A percentile compares a stretch with the other conserved stretches of the same genome.
These are phyloP conservation scores for Paecilomyces formosus DNA, from an alignment of 2,329 filamentous ascomycete genomes.

Conservation along the genomic window DNA sequence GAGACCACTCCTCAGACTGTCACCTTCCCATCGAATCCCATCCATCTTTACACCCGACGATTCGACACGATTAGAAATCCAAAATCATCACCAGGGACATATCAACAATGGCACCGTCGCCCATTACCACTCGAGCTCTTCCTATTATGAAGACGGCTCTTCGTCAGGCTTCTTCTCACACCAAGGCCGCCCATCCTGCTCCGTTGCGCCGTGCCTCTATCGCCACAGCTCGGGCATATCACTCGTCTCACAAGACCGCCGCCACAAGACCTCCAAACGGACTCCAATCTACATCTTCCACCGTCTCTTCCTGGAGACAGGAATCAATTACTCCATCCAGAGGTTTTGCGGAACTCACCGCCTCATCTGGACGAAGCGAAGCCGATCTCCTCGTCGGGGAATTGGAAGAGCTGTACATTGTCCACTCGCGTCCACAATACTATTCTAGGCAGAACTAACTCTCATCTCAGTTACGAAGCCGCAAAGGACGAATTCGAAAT, in stretches of 20 bases:
- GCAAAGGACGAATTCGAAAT: slow-evolving; percentile 45
- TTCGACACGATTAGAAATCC: not conserved
- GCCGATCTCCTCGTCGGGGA: slow-evolving; percentile 29
- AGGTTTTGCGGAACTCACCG: slow-evolving; percentile 1
- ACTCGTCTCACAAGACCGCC: not conserved
- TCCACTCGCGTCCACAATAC: not conserved
- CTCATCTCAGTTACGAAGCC: slow-evolving; percentile 28
- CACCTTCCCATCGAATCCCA: too few relatives aligned
- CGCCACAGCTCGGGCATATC: not conserved
- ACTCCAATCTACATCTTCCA: not conserved
- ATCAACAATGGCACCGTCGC: not conserved
- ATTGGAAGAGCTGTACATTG: slow-evolving; percentile 25
- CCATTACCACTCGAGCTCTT: not conserved
- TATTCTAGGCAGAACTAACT: not conserved
- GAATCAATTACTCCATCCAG: not conserved
- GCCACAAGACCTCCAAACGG: not conserved
- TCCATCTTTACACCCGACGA: too few relatives aligned
- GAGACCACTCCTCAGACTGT: too few relatives aligned
- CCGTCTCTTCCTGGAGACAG: not conserved
- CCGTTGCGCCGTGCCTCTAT: not conserved
- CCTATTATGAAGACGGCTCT: not conserved
- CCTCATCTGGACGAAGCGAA: slow-evolving; percentile 16
- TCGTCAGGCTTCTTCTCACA: not conserved
- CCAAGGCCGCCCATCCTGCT: not conserved
- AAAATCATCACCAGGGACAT: not conserved